Evolutionary conservation across 2,329 filamentous ascomycete species (phyloP), one percentile per base, ranked within the genome.

Genomic region (Emergomyces orientalis): DNA sequence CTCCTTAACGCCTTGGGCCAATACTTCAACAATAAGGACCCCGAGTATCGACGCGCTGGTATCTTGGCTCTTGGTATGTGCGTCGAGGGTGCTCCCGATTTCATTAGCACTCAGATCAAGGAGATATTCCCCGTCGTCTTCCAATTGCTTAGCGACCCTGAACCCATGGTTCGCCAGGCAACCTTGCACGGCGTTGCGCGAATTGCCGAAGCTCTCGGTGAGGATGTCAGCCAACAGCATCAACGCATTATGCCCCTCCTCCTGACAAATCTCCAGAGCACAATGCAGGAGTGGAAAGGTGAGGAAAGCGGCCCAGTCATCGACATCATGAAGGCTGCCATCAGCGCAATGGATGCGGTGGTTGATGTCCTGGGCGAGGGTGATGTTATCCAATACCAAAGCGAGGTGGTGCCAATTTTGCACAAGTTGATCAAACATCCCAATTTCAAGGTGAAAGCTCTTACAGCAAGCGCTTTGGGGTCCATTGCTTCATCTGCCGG

Each of bases 71-170:
- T 99, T 5, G 93, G 93, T 64, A 95, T 93, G 80, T 93, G 90
- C 69, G 93, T 96, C 61, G 94, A 97, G 80, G 94, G 94, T 69
- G 93, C 94, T 37, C 94, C 94, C 19, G 94, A 99, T 76, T 99
- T 97, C 77, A 91, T 97, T 72, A 91, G 90, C 67, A 96, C 92
- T 25, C 94, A 99, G 77, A 85, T 97, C 66, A 83, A 88, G 71
- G 84, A 88, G 67, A 88, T 97, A 68, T 85, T 97, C 74, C 94
- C 94, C 58, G 82, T 90, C 69, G 86, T 97, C 64, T 82, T 97
- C 63, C 86, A 86, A 71, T 83, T 97, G 9, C 85, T 99, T 47
- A 76, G 91, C 72, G 94, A 99, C 73, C 81, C 84, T n/a, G 89
- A 95, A 68, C 82, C 86, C 68, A 86, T 87, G 69, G 94, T 99